These are phyloP conservation scores for Neofusicoccum laricinum DNA, from an alignment of 2,329 filamentous ascomycete genomes.

Conservation along the genomic window DNA sequence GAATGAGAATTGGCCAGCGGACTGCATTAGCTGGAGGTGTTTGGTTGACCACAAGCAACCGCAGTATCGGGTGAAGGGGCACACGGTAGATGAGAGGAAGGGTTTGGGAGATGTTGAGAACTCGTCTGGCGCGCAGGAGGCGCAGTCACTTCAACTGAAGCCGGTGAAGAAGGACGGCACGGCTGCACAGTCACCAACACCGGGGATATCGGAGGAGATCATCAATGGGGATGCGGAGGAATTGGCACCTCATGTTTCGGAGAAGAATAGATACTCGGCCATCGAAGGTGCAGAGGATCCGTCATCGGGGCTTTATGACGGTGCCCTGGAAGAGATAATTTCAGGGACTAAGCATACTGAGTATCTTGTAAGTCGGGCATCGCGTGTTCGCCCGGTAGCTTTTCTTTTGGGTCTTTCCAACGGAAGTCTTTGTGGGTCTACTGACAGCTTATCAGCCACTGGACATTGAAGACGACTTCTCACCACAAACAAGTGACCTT, in stretches of 20 bases:
- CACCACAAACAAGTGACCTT: constrained; percentile 26
- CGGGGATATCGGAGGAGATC: constrained; percentile 36
- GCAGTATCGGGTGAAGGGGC: constrained; percentile 59
- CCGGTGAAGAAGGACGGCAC: constrained; percentile 40
- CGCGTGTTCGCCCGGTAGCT: background rate
- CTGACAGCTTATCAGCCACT: constrained; percentile 26
- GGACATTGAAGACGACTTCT: constrained; percentile 37
- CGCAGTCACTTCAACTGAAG: constrained; percentile 52
- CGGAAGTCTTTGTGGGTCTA: background rate
- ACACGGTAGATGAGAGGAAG: constrained; percentile 26
- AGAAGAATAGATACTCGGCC: background rate
- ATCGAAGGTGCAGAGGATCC: background rate
- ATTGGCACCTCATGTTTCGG: no score
- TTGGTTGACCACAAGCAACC: constrained; percentile 53
- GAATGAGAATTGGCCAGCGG: constrained; percentile 43
- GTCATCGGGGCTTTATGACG: background rate
- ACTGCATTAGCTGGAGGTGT: constrained; percentile 40
- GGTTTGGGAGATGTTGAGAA: background rate
- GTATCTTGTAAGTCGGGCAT: constrained; percentile 2
- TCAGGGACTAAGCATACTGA: background rate
- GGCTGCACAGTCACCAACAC: constrained; percentile 38
- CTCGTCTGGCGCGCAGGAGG: constrained; percentile 12
- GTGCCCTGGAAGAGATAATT: constrained; percentile 5
- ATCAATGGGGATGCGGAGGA: constrained; percentile 16
- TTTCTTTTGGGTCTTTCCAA: background rate